Conservation (phyloP, 768 basidiomycete genomes). For the Melanogaster broomeanus region DNA sequence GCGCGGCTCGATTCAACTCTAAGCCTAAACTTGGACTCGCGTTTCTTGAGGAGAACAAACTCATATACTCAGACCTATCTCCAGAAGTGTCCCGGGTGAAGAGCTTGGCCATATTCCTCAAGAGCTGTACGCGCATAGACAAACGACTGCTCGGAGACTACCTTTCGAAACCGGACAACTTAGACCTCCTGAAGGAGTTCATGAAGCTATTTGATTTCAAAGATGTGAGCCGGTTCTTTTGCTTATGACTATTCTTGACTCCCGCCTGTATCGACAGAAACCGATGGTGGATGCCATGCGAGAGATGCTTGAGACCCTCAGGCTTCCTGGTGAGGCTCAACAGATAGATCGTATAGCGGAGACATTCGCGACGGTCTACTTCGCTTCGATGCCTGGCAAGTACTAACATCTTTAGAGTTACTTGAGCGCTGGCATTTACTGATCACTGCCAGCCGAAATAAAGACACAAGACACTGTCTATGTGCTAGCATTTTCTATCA, state of each 20-base stretch:
- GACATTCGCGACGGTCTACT: slow-evolving; percentile 90
- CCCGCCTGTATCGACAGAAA: slow-evolving; percentile 56
- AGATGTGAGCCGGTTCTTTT: slow-evolving; percentile 52
- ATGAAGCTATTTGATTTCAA: slow-evolving; percentile 89
- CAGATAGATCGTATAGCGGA: slow-evolving; percentile 94
- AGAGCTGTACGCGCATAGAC: slow-evolving; percentile 81
- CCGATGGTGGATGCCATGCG: slow-evolving; percentile 94
- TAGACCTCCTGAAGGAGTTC: slow-evolving; percentile 84
- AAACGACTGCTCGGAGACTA: slow-evolving; percentile 94
- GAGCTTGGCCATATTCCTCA: slow-evolving; percentile 85
- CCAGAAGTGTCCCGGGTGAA: slow-evolving; percentile 54
- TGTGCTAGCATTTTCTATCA: slow-evolving; percentile 92
- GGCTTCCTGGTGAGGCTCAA: slow-evolving; percentile 93
- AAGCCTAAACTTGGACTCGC: slow-evolving; percentile 91
- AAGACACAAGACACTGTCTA: slow-evolving; percentile 92
- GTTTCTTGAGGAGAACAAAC: slow-evolving; percentile 90
- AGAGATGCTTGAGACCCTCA: slow-evolving; percentile 89
- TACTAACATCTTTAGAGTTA: not conserved
- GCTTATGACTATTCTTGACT: not conserved
- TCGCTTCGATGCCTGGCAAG: slow-evolving; percentile 78
- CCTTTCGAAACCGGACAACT: slow-evolving; percentile 85
- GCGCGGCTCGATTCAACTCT: slow-evolving; percentile 83
- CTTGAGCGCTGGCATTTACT: not conserved
- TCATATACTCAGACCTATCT: slow-evolving; percentile 74
- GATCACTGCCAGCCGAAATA: slow-evolving; percentile 65